Evolutionary conservation across 768 basidiomycete species (phyloP).

Genomic region (Suillus variegatus): DNA sequence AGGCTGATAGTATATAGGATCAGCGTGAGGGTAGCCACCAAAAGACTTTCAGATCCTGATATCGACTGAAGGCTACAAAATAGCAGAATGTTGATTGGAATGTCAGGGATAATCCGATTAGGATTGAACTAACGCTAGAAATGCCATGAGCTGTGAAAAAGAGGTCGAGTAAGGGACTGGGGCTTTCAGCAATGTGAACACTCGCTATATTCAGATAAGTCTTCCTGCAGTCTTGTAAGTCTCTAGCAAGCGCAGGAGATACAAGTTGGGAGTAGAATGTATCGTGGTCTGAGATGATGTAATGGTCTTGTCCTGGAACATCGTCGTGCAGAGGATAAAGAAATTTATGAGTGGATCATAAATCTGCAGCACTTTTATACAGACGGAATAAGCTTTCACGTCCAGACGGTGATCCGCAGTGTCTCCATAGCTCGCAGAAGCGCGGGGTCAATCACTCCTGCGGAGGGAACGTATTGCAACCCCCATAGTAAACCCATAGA

Average conservation of each 20-base stretch:
- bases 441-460: neutral
- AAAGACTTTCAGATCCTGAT: slow-evolving; percentile 20
- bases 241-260: slow-evolving; percentile 18
- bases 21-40: slow-evolving; percentile 24
- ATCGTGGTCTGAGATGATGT: neutral
- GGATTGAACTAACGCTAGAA: slow-evolving; percentile 25
- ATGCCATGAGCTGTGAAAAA: slow-evolving; percentile 24
- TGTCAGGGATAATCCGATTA: neutral
- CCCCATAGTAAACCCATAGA: neutral
- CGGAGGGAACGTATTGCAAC: neutral
- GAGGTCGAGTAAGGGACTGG: neutral
- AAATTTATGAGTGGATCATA: too few species aligned
- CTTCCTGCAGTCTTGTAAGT: slow-evolving; percentile 25
- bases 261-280: neutral
- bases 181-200: neutral
- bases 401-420: neutral
- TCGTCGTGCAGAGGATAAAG: neutral
- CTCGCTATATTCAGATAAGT: slow-evolving; percentile 22
- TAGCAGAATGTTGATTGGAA: neutral
- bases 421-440: neutral
- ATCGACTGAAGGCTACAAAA: slow-evolving; percentile 22
- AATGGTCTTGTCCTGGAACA: neutral
- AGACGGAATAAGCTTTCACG: neutral
- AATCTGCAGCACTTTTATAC: neutral
- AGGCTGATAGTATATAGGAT: slow-evolving; percentile 32